phyloP scores from a whole-genome alignment of 2,329 filamentous ascomycete species.

The Pseudogymnoascus verrucosus region DNA sequence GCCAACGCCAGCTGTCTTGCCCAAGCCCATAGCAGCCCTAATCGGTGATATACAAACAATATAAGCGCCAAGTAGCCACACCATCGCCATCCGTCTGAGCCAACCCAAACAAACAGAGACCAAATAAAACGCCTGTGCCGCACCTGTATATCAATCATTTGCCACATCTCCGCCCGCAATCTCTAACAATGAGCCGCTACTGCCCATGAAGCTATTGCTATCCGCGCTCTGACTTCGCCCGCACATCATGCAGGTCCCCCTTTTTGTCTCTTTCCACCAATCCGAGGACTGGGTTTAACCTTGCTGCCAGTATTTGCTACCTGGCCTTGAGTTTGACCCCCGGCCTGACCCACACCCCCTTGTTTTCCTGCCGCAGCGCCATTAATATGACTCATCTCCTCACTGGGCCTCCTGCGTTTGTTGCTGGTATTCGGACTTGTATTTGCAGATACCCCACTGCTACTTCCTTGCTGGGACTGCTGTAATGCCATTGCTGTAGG shows the following conservation, averaged over 20 bases:
- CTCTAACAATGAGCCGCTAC: not conserved
- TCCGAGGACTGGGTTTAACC: constrained; percentile 34
- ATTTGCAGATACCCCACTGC: constrained; percentile 59
- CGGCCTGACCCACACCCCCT: constrained; percentile 24
- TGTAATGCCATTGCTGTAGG: constrained; percentile 59
- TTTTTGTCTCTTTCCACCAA: constrained; percentile 32
- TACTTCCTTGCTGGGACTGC: constrained; percentile 60
- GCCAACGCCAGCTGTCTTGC: constrained; percentile 7
- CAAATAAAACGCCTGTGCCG: constrained; percentile 7
- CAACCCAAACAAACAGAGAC: constrained; percentile 3
- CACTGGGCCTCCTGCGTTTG: constrained; percentile 33
- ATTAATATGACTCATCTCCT: constrained; percentile 28
- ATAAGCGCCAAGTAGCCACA: constrained; percentile 7
- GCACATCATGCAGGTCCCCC: constrained; percentile 20
- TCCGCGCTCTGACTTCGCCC: not conserved
- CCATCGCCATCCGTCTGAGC: constrained; percentile 5
- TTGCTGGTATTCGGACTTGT: constrained; percentile 37
- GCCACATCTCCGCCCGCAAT: not conserved
- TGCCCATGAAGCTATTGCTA: not conserved
- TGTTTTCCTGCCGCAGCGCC: constrained; percentile 15
- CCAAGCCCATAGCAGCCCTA: constrained; percentile 5
- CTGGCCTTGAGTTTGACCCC: constrained; percentile 13
- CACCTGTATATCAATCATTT: constrained; percentile 4
- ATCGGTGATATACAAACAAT: constrained; percentile 9
- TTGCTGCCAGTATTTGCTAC: constrained; percentile 10